phyloP scores from a whole-genome alignment of 768 basidiomycete species.

The Thelephora ganbajun region DNA sequence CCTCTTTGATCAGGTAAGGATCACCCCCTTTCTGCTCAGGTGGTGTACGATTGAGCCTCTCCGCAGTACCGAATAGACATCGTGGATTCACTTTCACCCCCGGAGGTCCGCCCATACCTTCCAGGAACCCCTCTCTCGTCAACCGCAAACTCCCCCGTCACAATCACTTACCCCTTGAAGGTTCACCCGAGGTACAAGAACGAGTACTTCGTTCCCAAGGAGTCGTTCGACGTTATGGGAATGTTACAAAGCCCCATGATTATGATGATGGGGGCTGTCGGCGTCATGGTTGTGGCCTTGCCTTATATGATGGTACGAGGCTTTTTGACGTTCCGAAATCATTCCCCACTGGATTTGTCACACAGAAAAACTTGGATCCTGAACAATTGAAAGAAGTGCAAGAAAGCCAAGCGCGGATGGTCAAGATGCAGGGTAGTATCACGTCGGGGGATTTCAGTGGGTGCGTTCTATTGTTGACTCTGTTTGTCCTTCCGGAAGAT shows the following conservation, averaged over 20 bases:
- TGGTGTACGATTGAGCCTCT: not conserved
- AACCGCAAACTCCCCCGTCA: constrained; percentile 32
- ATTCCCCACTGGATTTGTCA: constrained; percentile 1
- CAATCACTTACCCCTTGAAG: constrained; percentile 47
- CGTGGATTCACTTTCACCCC: constrained; percentile 23
- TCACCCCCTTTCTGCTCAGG: not conserved
- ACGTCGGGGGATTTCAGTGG: constrained; percentile 41
- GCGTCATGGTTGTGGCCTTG: constrained; percentile 52
- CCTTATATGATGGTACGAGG: constrained; percentile 59
- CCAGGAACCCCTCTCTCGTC: constrained; percentile 50
- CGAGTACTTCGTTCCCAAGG: constrained; percentile 50
- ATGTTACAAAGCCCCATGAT: constrained; percentile 84
- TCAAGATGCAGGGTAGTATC: constrained; percentile 40
- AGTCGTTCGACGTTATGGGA: constrained; percentile 59
- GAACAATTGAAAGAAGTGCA: constrained; percentile 52
- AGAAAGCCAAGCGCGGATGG: constrained; percentile 42
- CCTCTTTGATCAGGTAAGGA: constrained; percentile 52
- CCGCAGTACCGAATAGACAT: constrained; percentile 52
- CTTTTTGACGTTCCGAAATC: constrained; percentile 28
- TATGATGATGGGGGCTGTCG: constrained; percentile 59
- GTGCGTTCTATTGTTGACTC: not conserved
- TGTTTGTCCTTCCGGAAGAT: not conserved
- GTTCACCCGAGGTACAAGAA: constrained; percentile 41
- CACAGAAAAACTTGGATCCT: constrained; percentile 66
- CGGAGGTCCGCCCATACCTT: constrained; percentile 49